Conservation (phyloP, 2,329 filamentous ascomycete species). For the Penicillium sp. region DNA sequence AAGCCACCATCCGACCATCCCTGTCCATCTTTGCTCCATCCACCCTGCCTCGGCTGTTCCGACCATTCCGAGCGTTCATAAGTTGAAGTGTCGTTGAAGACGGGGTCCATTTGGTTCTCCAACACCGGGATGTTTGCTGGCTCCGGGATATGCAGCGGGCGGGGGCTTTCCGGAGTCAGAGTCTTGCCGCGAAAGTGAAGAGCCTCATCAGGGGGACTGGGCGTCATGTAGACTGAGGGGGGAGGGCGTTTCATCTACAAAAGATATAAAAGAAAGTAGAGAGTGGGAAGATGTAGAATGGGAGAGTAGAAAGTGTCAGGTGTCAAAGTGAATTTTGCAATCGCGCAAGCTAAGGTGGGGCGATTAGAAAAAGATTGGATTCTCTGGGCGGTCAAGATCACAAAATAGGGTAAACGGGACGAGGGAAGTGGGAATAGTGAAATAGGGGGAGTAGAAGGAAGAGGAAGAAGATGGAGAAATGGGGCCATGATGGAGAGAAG, state of each 20-base stretch:
- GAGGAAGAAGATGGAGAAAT: not conserved
- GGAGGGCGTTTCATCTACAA: conserved; percentile 41
- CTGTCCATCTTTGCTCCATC: conserved; percentile 13
- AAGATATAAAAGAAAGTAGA: conserved; percentile 4
- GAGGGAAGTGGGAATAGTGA: not conserved
- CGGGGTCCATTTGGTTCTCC: conserved; percentile 66
- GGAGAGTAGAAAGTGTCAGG: not conserved
- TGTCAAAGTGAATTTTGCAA: conserved; percentile 27
- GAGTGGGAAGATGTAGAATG: not conserved
- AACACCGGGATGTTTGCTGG: conserved; percentile 65
- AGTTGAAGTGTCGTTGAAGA: conserved; percentile 62
- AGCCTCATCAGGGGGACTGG: conserved; percentile 46
- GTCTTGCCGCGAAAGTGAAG: conserved; percentile 60
- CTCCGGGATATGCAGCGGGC: conserved; percentile 62
- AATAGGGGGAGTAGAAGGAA: not conserved
- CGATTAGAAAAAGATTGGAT: conserved; percentile 29
- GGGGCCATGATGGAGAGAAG: not conserved
- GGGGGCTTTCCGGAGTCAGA: conserved; percentile 65
- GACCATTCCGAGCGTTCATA: conserved; percentile 44
- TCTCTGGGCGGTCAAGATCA: conserved; percentile 14
- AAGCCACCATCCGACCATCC: conserved; percentile 4
- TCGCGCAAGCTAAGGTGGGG: conserved; percentile 38
- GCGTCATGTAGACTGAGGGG: conserved; percentile 49
- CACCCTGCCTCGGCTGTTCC: conserved; percentile 17
- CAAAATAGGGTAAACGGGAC: not conserved